These are phyloP conservation scores for Podospora conica DNA, from an alignment of 495 filamentous ascomycete species.

Conservation along the genomic window DNA sequence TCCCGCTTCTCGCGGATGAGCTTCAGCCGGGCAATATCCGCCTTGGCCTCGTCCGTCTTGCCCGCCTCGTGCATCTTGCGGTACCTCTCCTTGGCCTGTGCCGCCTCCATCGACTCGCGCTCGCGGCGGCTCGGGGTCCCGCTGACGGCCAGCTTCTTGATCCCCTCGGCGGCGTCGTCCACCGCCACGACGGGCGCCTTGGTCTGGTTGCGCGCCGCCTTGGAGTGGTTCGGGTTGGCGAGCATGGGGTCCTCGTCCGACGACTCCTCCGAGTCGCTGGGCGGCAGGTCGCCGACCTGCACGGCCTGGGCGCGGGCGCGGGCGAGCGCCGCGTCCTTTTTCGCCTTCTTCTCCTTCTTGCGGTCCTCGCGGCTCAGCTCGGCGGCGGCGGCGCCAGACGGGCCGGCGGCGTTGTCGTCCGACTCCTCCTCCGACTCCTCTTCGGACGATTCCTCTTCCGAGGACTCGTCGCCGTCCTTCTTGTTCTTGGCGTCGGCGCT, in stretches of 20 bases:
- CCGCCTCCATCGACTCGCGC: slow-evolving; percentile 82
- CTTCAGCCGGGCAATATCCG: slow-evolving; percentile 79
- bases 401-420: slow-evolving; percentile 25
- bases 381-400: slow-evolving; percentile 32
- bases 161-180: slow-evolving; percentile 44
- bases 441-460: slow-evolving; percentile 44
- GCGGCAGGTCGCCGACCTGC: slow-evolving; percentile 76
- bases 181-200: slow-evolving; percentile 37
- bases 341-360: slow-evolving; percentile 79
- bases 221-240: slow-evolving; percentile 86
- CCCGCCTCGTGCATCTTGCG: slow-evolving; percentile 91
- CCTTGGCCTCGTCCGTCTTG: slow-evolving; percentile 92
- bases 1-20: slow-evolving; percentile 81
- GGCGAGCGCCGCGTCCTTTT: slow-evolving; percentile 83
- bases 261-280: slow-evolving; percentile 57
- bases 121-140: slow-evolving; percentile 61
- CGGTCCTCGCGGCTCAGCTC: slow-evolving; percentile 78
- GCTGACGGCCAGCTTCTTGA: slow-evolving; percentile 37
- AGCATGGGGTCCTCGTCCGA: slow-evolving; percentile 59
- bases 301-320: slow-evolving; percentile 55
- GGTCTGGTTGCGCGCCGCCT: slow-evolving; percentile 51
- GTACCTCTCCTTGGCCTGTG: slow-evolving; percentile 83
- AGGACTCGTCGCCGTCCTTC: slow-evolving; percentile 36
- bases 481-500: slow-evolving; percentile 35
- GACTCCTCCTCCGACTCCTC: slow-evolving; percentile 40